phyloP scores from a whole-genome alignment of 805 yeast species.

The Wickerhamiella qilinensis region DNA sequence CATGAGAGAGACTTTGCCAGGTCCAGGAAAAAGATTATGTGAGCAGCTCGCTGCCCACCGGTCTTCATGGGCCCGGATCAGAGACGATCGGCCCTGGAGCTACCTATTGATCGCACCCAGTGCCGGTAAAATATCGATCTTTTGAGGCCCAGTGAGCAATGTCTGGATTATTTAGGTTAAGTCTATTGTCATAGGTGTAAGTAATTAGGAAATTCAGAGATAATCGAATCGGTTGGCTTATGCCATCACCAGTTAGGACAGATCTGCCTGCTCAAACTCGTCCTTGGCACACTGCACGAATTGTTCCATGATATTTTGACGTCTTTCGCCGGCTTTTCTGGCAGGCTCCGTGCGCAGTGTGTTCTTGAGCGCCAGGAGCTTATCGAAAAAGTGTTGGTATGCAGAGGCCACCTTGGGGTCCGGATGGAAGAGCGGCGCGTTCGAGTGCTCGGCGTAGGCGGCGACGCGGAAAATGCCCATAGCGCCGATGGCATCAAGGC shows the following conservation, averaged over 20 bases:
- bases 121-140: too few species aligned
- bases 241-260: too few species aligned
- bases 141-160: too few species aligned
- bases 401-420: constrained; percentile 11
- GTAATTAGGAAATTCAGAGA: too few species aligned
- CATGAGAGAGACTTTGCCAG: too few species aligned
- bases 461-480: constrained; percentile 23
- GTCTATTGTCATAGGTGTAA: too few species aligned
- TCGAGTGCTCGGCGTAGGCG: constrained; percentile 19
- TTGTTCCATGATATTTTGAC: constrained; percentile 16
- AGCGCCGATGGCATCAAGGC: constrained; percentile 25
- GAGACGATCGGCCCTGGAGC: too few species aligned
- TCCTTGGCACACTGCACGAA: constrained; percentile 8
- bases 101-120: too few species aligned
- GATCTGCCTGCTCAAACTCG: constrained; percentile 5
- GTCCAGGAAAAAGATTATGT: constrained; percentile 2
- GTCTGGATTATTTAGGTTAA: too few species aligned
- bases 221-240: too few species aligned
- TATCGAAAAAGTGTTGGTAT: constrained; percentile 20
- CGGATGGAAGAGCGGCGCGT: constrained; percentile 15
- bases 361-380: constrained; percentile 12
- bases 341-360: constrained; percentile 12
- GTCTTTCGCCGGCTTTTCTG: constrained; percentile 9
- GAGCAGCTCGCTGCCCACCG: too few species aligned
- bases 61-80: too few species aligned